Evolutionary conservation across 129 eudicot species (phyloP), one percentile per base, ranked within the genome.

Genomic region (Pulicaria dysenterica): DNA sequence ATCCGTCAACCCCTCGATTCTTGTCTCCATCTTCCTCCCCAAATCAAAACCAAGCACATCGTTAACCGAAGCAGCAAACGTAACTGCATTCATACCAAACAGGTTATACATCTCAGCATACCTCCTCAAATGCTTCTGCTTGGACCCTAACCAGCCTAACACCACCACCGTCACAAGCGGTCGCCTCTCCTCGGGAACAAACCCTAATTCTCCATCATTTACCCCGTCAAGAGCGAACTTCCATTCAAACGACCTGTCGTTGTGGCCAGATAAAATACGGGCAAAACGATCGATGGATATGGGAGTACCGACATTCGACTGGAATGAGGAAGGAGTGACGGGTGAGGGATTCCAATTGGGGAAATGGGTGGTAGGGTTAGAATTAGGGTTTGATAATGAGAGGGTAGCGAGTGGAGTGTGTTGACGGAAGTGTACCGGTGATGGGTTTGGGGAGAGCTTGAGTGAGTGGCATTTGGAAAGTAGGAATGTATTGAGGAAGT

Each of bases 71-170:
- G 90, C 89, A 24, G 86, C 83, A 62, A 86, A 86, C 0, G 87
- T 84, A 48, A 86, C 73, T 0, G 89, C 88, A 64, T 88, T 74
- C 75, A 86, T 83, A 5, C 97, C 97, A 69, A 77, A 81, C 19
- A 71, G 19, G 19, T 83, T 85, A 69, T 94, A 94, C 82, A 88
- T 34, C 77, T 90, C 97, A 8, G 85, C 94, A 68, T 90, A 94
- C 83, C 89, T 84, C 86, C 80, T 86, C 78, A 94, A 73, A 54
- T 94, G 99, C 54, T 88, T 94, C 50, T 80, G 85, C 75, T 64
- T 73, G 0, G 96, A 87, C 6, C 99, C 99, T 14, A 94, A 74
- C 99, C 99, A 94, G 2, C 97, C 99, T 40, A 94, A 49, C 80
- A 94, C 34, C 58, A 94, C 96, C 44, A 82, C 97, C 37, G 91